Percentiles rank a stretch among this genome's conserved stretches.
These are phyloP conservation scores for Coemansia asiatica DNA, from an alignment of 192 early-diverging fungal species.

Conservation along the genomic window DNA sequence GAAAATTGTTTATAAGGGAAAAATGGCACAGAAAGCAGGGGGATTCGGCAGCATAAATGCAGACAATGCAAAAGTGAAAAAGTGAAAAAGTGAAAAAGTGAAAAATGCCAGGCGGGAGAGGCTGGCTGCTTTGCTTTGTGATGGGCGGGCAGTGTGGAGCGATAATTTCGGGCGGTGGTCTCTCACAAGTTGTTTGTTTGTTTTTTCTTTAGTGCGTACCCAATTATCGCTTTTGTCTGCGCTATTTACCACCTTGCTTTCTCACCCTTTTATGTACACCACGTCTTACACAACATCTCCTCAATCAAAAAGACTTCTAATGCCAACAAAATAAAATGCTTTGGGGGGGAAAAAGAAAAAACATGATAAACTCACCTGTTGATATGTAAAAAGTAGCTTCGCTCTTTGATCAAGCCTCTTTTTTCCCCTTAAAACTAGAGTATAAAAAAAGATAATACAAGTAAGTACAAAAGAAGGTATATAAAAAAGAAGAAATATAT, in stretches of 20 bases:
- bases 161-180: not conserved
- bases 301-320: not conserved
- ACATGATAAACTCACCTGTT: not conserved
- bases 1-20: not conserved
- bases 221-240: not conserved
- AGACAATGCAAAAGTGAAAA: not conserved
- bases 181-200: not conserved
- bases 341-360: not conserved
- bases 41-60: not conserved
- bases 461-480: not conserved
- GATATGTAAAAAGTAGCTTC: not conserved
- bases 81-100: not conserved
- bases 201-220: not conserved
- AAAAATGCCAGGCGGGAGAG: not conserved
- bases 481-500: not conserved
- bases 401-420: not conserved
- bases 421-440: not conserved
- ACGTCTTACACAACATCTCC: not conserved
- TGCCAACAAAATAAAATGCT: not conserved
- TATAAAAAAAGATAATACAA: not conserved
- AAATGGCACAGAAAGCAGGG: not conserved
- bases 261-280: not conserved
- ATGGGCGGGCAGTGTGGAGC: not conserved
- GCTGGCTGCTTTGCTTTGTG: not conserved
- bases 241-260: not conserved